Base-by-base conservation (phyloP, 768 basidiomycete species). In the Leccinellum rugosiceps region DNA sequence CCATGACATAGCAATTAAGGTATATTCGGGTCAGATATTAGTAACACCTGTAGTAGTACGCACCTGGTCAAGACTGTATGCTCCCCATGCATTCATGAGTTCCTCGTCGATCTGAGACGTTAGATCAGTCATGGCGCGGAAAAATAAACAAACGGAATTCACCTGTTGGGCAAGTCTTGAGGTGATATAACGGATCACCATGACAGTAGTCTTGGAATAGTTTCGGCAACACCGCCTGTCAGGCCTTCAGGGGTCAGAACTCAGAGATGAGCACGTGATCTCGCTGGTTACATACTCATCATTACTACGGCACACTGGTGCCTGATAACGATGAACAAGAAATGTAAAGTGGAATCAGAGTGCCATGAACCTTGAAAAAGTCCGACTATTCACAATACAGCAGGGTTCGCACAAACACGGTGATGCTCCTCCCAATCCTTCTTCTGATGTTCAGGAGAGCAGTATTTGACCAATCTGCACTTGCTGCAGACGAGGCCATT, bases 41-140 rank as follows among this genome's bases (percentile, higher is more conserved):
- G 43, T 26, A 19, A 50, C 51, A 19, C 17, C 31, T 55, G 17
- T 31, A 31, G 26, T 26, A 41, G 54, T 15, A 53, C 67, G 55
- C 57, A 87, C 93, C 81, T 96, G 96, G 66, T 98, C 95, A 44
- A 98, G 75, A 69, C 92, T 95, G 78, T 96, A 98, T 5, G 94
- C 94, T 1, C 94, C 94, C n/a, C 79, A 76, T 3, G 81, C 58
- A 61, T 80, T 85, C 96, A 98, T 98, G 49, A 98, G 84, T 68
- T 97, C 92, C 66, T 92, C 88, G 66, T 98, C 96, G 52, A 98
- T 95, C 91, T 94, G 63, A n/a, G 11, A 41, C 19, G 21, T 21
- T 4, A 3, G 1, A 34, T 60, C 30, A 47, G 23, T 48, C 30
- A 46, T 13, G 13, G 17, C 15, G n/a, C 34, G 14, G 25, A 14